Conservation (phyloP, 345 rosid genomes). For the Viola odorata region DNA sequence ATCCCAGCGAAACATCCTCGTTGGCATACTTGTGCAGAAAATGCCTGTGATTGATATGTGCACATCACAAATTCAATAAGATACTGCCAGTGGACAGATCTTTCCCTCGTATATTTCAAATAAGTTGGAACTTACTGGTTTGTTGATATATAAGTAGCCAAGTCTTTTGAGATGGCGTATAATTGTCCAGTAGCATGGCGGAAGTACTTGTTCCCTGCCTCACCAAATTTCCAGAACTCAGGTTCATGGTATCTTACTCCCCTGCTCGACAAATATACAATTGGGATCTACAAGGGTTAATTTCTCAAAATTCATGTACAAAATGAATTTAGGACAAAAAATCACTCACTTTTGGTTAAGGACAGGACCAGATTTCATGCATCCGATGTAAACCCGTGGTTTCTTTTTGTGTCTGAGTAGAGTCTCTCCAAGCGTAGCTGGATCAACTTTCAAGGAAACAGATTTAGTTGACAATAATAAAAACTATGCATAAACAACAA, state of each 20-base stretch:
- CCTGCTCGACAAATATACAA: slow-evolving; percentile 37
- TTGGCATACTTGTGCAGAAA: slow-evolving; percentile 93
- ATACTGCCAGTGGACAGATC: slow-evolving; percentile 4
- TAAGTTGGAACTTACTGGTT: slow-evolving; percentile 62
- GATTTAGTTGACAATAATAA: slow-evolving; percentile 1
- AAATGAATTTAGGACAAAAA: slow-evolving; percentile 3
- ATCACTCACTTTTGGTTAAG: slow-evolving; percentile 71
- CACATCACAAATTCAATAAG: not conserved
- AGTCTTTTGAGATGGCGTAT: slow-evolving; percentile 87
- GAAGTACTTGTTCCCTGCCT: slow-evolving; percentile 86
- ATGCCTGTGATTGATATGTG: slow-evolving; percentile 47
- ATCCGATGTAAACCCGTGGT: slow-evolving; percentile 73
- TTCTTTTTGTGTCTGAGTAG: slow-evolving; percentile 75
- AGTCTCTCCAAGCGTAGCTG: slow-evolving; percentile 93
- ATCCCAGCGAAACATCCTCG: slow-evolving; percentile 92
- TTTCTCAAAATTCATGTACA: slow-evolving; percentile 2
- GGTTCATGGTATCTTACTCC: slow-evolving; percentile 98
- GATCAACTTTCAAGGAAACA: slow-evolving; percentile 16
- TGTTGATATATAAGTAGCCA: slow-evolving; percentile 87
- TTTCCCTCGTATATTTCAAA: slow-evolving; percentile 7
- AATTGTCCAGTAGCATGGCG: slow-evolving; percentile 98
- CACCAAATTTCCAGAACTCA: slow-evolving; percentile 93
- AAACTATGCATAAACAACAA: slow-evolving; percentile 5
- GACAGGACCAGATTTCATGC: slow-evolving; percentile 99
- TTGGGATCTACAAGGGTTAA: not conserved